phyloP scores from a whole-genome alignment of 805 yeast species.

The Ogataea degrootiae region DNA sequence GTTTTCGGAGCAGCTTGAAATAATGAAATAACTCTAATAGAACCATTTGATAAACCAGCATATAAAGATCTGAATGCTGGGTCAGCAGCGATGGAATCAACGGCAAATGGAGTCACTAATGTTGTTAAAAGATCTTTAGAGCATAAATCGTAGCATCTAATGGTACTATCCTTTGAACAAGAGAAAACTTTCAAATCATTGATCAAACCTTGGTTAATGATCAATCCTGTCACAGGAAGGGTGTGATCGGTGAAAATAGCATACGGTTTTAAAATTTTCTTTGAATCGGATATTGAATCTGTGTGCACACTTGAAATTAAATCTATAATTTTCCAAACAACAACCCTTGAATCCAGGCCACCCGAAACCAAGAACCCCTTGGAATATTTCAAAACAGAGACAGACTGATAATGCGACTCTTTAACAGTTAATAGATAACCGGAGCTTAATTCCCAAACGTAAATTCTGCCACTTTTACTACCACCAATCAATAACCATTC shows the following conservation, averaged over 20 bases:
- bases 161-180: constrained; percentile 67
- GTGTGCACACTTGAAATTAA: constrained; percentile 35
- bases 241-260: constrained; percentile 59
- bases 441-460: constrained; percentile 79
- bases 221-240: constrained; percentile 38
- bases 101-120: constrained; percentile 58
- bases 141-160: constrained; percentile 61
- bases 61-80: constrained; percentile 75
- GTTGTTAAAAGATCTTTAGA: constrained; percentile 53
- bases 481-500: constrained; percentile 68
- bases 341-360: constrained; percentile 76
- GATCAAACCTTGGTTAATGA: constrained; percentile 41
- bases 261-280: constrained; percentile 47
- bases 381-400: constrained; percentile 52
- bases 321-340: constrained; percentile 69
- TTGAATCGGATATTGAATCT: constrained; percentile 19
- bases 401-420: constrained; percentile 80
- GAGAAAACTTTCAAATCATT: constrained; percentile 64
- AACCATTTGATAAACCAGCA: constrained; percentile 63
- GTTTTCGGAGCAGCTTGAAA: constrained; percentile 33
- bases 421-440: constrained; percentile 69
- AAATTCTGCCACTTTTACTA: constrained; percentile 67
- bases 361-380: constrained; percentile 70
- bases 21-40: constrained; percentile 51
- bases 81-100: constrained; percentile 60